Evolutionary conservation across 1,139 yeast species (phyloP).

Genomic region (Zygoascus sp.): DNA sequence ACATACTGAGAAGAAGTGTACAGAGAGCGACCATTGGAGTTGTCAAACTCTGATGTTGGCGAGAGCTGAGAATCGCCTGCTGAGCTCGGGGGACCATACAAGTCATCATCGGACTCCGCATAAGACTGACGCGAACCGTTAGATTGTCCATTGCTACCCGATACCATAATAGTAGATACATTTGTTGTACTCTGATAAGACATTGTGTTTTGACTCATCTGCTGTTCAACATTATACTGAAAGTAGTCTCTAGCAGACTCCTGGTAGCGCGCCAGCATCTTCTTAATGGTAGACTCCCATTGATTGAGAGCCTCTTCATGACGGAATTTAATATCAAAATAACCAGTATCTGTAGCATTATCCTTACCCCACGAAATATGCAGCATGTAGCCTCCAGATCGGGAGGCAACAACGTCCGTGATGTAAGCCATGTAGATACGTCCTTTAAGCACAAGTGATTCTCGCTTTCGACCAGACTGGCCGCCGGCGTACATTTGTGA

Average conservation of each 20-base stretch:
- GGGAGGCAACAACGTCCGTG: slow-evolving; percentile 30
- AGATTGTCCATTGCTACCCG: not conserved
- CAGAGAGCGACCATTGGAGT: not conserved
- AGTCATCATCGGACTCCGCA: slow-evolving; percentile 6
- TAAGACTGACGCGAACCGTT: slow-evolving; percentile 4
- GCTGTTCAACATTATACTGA: not conserved
- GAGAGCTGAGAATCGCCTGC: slow-evolving; percentile 2
- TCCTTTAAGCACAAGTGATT: slow-evolving; percentile 38
- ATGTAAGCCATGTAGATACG: slow-evolving; percentile 40
- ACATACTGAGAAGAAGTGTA: slow-evolving; percentile 3
- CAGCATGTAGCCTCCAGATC: slow-evolving; percentile 31
- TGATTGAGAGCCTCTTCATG: slow-evolving; percentile 34
- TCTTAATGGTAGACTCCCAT: slow-evolving; percentile 35
- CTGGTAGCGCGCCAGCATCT: slow-evolving; percentile 28
- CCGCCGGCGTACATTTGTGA: slow-evolving; percentile 12
- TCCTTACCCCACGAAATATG: slow-evolving; percentile 37
- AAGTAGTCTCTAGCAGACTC: slow-evolving; percentile 16
- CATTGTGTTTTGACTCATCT: not conserved
- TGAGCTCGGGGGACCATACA: too few relatives aligned
- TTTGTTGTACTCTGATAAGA: slow-evolving; percentile 7
- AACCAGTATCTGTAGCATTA: slow-evolving; percentile 36
- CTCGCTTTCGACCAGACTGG: slow-evolving; percentile 20
- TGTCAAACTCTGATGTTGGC: slow-evolving; percentile 1
- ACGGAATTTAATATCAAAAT: slow-evolving; percentile 35
- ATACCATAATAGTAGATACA: not conserved